Evolutionary conservation across 2,329 filamentous ascomycete species (phyloP).

Genomic region (Penicillium vulpinum): DNA sequence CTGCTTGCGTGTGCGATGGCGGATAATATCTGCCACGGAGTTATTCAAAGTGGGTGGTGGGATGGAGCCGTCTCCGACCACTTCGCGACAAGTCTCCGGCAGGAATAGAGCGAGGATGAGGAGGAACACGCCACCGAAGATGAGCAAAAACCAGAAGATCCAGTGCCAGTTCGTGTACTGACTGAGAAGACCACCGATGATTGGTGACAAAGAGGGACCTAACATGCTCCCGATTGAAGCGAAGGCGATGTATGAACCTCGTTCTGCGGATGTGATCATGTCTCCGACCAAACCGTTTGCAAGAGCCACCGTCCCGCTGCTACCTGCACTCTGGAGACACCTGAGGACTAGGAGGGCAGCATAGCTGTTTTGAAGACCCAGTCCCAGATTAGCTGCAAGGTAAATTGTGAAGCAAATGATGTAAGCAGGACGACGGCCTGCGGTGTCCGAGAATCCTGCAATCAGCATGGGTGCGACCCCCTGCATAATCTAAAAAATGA

Average conservation of each 20-base stretch:
- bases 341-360: conserved; percentile 29
- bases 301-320: conserved; percentile 59
- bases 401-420: conserved; percentile 54
- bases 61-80: conserved; percentile 41
- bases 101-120: conserved; percentile 58
- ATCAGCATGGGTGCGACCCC: conserved; percentile 48
- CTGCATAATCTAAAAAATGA: conserved; percentile 20
- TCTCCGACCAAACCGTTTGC: conserved; percentile 64
- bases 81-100: conserved; percentile 51
- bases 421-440: conserved; percentile 60
- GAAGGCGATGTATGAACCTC: conserved; percentile 53
- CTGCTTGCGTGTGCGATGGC: conserved; percentile 22
- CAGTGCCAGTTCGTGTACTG: conserved; percentile 63
- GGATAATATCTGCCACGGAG: conserved; percentile 23
- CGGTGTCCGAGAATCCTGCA: conserved; percentile 61
- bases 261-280: conserved; percentile 58
- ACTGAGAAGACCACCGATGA: conserved; percentile 65
- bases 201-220: conserved; percentile 54
- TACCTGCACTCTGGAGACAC: conserved; percentile 23
- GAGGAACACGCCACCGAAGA: conserved; percentile 52
- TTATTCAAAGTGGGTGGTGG: conserved; percentile 27
- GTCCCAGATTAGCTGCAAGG: conserved; percentile 59
- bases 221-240: conserved; percentile 51
- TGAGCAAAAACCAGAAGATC: conserved; percentile 69
- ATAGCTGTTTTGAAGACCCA: conserved; percentile 60